Evolutionary conservation across 2,329 filamentous ascomycete species (phyloP).

Genomic region (Fusarium musae): DNA sequence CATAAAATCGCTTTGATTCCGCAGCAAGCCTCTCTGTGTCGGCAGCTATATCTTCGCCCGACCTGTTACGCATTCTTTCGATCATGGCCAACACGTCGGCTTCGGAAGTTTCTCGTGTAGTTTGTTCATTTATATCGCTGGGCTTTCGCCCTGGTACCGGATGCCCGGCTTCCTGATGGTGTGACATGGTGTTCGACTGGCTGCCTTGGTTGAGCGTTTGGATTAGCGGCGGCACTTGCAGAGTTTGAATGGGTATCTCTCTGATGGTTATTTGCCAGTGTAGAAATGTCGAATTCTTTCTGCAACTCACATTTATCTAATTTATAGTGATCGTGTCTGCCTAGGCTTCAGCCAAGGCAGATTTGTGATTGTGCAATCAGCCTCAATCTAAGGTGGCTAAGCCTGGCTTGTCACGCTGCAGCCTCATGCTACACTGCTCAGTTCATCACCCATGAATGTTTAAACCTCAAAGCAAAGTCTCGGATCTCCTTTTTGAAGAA

Average conservation of each 20-base stretch:
- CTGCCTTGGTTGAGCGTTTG: no score
- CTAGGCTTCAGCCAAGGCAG: constrained; percentile 20
- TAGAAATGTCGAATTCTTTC: not conserved
- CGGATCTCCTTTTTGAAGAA: fast-evolving
- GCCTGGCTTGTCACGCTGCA: not conserved
- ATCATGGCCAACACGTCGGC: not conserved
- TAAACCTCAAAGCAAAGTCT: fast-evolving
- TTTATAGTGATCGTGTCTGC: not conserved
- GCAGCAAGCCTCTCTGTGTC: not conserved
- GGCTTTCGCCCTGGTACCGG: no score
- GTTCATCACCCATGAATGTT: not conserved
- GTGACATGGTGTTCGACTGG: not conserved
- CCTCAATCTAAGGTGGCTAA: not conserved
- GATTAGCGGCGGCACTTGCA: no score
- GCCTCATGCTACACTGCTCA: not conserved
- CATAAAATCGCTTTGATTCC: not conserved
- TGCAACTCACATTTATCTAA: fast-evolving
- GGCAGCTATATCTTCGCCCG: not conserved
- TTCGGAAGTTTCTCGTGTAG: not conserved
- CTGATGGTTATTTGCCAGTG: no score
- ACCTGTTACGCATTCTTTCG: not conserved
- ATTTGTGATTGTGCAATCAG: not conserved
- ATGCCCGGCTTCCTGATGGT: not conserved
- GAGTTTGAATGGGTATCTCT: not conserved
- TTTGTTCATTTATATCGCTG: not conserved